Conservation (phyloP, 345 rosid genomes). For the Fremontodendron californicum region DNA sequence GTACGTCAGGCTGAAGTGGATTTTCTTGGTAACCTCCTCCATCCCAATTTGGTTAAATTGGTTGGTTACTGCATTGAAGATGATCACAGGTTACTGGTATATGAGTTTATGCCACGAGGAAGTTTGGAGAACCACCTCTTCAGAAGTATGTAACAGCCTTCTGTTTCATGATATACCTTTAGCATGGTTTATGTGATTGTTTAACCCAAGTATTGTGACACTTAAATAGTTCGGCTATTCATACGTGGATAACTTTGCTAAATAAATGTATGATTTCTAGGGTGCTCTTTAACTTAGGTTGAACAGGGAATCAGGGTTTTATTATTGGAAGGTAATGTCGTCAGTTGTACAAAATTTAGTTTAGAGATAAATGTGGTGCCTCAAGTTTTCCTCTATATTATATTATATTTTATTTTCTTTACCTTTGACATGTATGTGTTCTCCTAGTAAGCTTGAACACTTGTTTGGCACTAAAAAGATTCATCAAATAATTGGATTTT, state of each 20-base stretch:
- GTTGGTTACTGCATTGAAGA: slow-evolving; percentile 81
- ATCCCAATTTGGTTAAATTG: slow-evolving; percentile 68
- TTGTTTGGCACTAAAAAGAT: background rate
- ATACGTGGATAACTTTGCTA: background rate
- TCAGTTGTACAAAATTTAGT: background rate
- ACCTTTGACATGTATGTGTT: background rate
- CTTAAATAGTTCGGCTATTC: background rate
- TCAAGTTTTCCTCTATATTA: background rate
- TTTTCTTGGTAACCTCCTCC: slow-evolving; percentile 71
- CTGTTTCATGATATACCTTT: background rate
- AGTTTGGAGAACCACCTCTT: slow-evolving; percentile 84
- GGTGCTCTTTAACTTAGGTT: background rate
- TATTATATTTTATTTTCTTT: background rate
- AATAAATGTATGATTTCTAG: background rate
- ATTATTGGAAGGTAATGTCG: background rate
- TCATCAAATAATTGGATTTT: background rate
- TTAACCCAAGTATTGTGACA: background rate
- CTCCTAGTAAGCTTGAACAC: background rate
- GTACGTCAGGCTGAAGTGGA: slow-evolving; percentile 68
- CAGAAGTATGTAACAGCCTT: slow-evolving; percentile 50
- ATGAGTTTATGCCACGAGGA: slow-evolving; percentile 80
- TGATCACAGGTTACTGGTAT: slow-evolving; percentile 67
- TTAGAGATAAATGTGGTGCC: background rate
- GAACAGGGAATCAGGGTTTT: background rate
- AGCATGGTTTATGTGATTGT: background rate